These are phyloP conservation scores for Aureobasidium sp. DNA, from an alignment of 2,329 filamentous ascomycete species.

Conservation along the genomic window DNA sequence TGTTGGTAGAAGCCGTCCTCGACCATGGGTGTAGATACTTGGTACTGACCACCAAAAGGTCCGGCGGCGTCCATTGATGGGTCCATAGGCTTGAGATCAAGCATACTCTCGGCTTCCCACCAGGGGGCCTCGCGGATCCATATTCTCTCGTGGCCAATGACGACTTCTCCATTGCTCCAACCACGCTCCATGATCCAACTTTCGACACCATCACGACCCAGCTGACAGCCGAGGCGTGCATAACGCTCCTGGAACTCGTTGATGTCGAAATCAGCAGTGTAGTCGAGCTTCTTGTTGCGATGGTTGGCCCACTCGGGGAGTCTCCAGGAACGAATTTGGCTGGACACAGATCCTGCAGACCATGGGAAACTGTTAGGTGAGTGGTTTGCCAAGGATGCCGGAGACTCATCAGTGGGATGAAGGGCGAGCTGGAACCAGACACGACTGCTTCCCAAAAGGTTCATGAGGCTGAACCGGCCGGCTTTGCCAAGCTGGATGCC, in stretches of 20 bases:
- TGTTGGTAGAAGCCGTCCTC: constrained; percentile 61
- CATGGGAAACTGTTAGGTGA: constrained; percentile 72
- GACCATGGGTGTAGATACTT: constrained; percentile 48
- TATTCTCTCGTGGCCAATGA: constrained; percentile 81
- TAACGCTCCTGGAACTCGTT: constrained; percentile 89
- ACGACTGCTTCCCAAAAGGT: constrained; percentile 71
- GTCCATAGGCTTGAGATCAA: constrained; percentile 72
- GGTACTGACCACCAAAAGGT: constrained; percentile 67
- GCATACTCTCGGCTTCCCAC: constrained; percentile 97
- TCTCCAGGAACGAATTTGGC: constrained; percentile 87
- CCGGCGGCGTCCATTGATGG: constrained; percentile 46
- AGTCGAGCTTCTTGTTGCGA: constrained; percentile 83
- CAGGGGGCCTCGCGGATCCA: constrained; percentile 93
- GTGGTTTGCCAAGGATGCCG: constrained; percentile 64
- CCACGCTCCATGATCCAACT: constrained; percentile 90
- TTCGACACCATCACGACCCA: constrained; percentile 87
- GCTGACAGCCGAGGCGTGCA: constrained; percentile 72
- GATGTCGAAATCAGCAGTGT: constrained; percentile 91
- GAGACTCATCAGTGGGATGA: constrained; percentile 83
- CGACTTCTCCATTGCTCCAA: constrained; percentile 96
- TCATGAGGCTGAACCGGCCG: constrained; percentile 71
- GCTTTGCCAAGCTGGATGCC: constrained; percentile 74
- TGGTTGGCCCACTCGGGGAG: constrained; percentile 95
- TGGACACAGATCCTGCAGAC: constrained; percentile 88
- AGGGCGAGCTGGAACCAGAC: constrained; percentile 92